Base-by-base conservation (phyloP, 805 yeast species). In the Saturnispora dispora region DNA sequence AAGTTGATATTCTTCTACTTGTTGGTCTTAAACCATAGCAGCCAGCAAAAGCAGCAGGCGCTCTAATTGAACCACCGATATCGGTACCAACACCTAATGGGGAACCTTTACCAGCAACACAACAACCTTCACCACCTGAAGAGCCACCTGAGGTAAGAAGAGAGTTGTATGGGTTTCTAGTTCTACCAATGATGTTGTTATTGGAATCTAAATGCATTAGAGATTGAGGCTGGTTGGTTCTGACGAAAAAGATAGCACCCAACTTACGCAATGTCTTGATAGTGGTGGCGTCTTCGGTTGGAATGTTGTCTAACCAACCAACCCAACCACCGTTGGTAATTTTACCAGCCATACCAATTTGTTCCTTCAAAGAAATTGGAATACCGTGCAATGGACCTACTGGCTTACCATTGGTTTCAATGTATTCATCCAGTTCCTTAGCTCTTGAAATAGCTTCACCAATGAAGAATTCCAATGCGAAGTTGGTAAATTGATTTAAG, bases 41-140 rank as follows among this genome's bases (percentile, higher is more conserved):
- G 37, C 85, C 85, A 45, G 77, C 71, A 60, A 76, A 81, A 0
- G 86, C 86, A 35, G 85, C 82, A 3, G 88, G 88, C 8, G 73
- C 76, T 54, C 88, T 72, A 52, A 83, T 78, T 13, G 83, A 77
- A 1, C 88, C 88, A 53, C 88, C 88, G 55, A 83, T 82, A 61
- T 83, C 88, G 27, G 85, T 77, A 41, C 88, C 88, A 39, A 59
- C 53, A 50, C 61, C 90, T 42, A 83, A 56, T 1, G 80, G 76
- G 18, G 85, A 78, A 5, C 79, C 87, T 49, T 73, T 76, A 62
- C 78, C 72, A 2, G 77, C 79, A 48, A 81, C 76, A 54, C 78
- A 62, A 0, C 85, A 80, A 56, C 87, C 85, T 63, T 82, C 88
- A 54, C 88, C 88, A 39, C 85, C 83, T 3, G 85, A 79, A 1